Evolutionary conservation across 805 yeast species (phyloP), one percentile per base, ranked within the genome.

Genomic region (Kodamaea restingae): DNA sequence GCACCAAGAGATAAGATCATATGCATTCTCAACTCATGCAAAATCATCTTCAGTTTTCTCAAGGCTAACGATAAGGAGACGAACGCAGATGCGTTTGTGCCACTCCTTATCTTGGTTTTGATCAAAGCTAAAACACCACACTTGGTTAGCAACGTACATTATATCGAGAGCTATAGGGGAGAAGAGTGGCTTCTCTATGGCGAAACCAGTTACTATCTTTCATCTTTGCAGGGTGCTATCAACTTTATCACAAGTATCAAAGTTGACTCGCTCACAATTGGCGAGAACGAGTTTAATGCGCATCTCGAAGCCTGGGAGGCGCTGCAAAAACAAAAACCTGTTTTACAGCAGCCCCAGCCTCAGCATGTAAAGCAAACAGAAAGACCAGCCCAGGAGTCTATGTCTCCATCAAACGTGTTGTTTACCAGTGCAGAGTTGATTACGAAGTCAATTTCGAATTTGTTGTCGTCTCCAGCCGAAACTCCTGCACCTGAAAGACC

Each of bases 1-100:
- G 91, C 98, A 0, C 98, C 98, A 11, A 70, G 98, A 38, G 98
- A 95, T 56, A 93, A 93, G 55, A 79, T 88, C 46, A 87, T 93
- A 27, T 93, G 98, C 57, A 71, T 93, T 2, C 70, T 93, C 45
- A 95, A 93, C 61, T 80, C 93, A 38, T 91, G 97, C 55, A 91
- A 91, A 60, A 90, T 93, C 15, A 82, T 95, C 4, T 90, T 88
- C 67, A 95, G 95, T 8, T 71, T 87, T 41, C 75, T 95, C 34
- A 80, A 88, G 45, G 85, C 80, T 44, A 71, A 79, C 39, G 84
- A 80, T 42, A 66, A 70, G 36, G 91, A 85, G 49, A 65, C 73
- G 7, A 90, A 88, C 49, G 99, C 99, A 0, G 99, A 93, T 61
- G 78, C 85, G 27, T 93, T 93, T 60, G 74, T 93, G n/a, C 98